Conservation (phyloP, 2,329 filamentous ascomycete genomes). For the Talaromyces sp. region DNA sequence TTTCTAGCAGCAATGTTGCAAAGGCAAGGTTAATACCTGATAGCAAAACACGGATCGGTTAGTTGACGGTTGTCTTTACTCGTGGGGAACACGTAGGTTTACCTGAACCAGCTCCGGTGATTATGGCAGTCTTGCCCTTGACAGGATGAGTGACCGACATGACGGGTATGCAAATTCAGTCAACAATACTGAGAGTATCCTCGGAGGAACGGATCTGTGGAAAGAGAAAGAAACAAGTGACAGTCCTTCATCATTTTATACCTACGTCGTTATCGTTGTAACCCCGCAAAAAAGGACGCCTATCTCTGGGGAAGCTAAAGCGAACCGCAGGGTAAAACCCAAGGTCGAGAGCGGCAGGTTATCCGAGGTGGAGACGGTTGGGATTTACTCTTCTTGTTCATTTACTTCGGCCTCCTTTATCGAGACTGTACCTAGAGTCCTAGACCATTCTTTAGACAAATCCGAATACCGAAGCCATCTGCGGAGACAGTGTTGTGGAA, state of each 20-base stretch:
- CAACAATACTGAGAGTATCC: background rate
- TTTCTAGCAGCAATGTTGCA: conserved; percentile 38
- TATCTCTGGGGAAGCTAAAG: conserved; percentile 1
- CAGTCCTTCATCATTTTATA: background rate
- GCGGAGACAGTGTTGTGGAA: too few species aligned
- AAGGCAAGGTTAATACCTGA: conserved; percentile 45
- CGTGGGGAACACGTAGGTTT: conserved; percentile 14
- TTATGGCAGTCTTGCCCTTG: conserved; percentile 46
- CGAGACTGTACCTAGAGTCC: too few species aligned
- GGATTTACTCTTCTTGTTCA: background rate
- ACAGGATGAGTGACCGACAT: conserved; percentile 37
- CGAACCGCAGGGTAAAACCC: conserved; percentile 3
- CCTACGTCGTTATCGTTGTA: background rate
- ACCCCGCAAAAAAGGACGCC: background rate
- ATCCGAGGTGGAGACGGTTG: conserved; percentile 56
- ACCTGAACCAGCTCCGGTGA: conserved; percentile 54
- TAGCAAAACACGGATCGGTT: background rate
- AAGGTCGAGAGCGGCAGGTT: conserved; percentile 38
- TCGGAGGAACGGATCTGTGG: too few species aligned
- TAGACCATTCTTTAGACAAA: too few species aligned
- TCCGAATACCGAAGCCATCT: too few species aligned
- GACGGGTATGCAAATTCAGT: background rate
- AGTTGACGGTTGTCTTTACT: background rate
- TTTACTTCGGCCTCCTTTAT: too few species aligned
- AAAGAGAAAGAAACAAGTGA: background rate